Evolutionary conservation across 129 eudicot genomes (phyloP), one percentile per base, ranked within the genome.

Genomic region (Flaveria brownii): DNA sequence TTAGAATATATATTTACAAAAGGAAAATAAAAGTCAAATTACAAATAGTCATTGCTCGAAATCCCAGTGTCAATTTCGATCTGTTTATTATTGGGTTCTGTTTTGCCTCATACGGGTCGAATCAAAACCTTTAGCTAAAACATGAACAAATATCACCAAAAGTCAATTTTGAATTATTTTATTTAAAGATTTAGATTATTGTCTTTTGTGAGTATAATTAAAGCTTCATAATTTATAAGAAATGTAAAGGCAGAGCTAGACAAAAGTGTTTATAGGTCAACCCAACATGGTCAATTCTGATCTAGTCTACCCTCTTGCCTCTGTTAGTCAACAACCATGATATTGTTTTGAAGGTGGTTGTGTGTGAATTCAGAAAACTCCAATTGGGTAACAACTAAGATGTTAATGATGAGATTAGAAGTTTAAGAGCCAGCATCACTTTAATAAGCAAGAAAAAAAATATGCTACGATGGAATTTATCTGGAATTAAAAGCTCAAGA

Each of bases 401-500:
- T 50, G 56, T 14, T 50, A 5, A 50, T 16, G 18, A 16, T 50
- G 18, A 50, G 30, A 26, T 3, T 50, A 16, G 1, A 56, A 56
- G 63, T 20, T 56, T 20, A 20, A 3, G 28, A 20, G 63, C 20
- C 63, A 75, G 15, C n/a, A 15, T 55, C 20, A 28, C 49, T 23
- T 28, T 63, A 75, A 47, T 13, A 65, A 52, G 73, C 39, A 76
- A 50, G 1, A 13, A 14, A 51, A 22, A 64, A 49, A 54, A 10
- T 20, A 16, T 46, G 47, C n/a, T 63, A 28, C 17, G 64, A 30
- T 33, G 33, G 42, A 59, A 4, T 41, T 41, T 22, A 46, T n/a
- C 46, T 63, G 71, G 63, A 75, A 28, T 72, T 4, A 54, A 28
- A 71, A 50, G 63, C 51, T 49, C 25, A 28, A 49, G 16, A 2